Conservation (phyloP, 176 grass and related monocot species). For the Cenchrus fungigraminus region DNA sequence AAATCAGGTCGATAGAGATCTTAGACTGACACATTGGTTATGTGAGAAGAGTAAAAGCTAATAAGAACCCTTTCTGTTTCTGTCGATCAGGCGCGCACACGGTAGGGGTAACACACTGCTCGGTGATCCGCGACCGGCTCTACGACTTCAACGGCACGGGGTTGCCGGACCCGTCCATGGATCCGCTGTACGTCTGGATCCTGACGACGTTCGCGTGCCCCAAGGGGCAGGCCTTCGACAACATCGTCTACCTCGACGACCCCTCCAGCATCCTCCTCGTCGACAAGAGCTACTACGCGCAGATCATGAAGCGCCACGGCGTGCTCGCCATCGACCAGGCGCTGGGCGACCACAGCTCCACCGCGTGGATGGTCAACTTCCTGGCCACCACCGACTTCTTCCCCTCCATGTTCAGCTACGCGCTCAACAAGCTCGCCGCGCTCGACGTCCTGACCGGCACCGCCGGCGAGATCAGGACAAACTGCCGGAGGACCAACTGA, state of each 20-base stretch:
- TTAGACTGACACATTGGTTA: neutral
- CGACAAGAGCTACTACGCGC: conserved; percentile 73
- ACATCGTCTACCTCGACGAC: conserved; percentile 71
- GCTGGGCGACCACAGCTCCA: conserved; percentile 43
- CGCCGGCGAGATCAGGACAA: conserved; percentile 64
- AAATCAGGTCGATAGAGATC: conserved; percentile 33
- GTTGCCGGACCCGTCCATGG: conserved; percentile 64
- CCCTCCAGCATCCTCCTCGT: conserved; percentile 50
- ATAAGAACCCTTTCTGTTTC: neutral
- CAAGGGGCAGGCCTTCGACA: conserved; percentile 30
- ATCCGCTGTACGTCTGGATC: conserved; percentile 40
- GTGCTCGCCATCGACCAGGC: conserved; percentile 72
- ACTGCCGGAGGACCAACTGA: conserved; percentile 64
- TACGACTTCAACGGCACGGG: conserved; percentile 67
- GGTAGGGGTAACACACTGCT: conserved; percentile 84
- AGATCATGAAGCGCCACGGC: conserved; percentile 56
- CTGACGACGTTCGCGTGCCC: conserved; percentile 58
- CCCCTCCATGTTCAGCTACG: conserved; percentile 58
- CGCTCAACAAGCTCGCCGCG: conserved; percentile 66
- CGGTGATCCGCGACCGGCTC: conserved; percentile 59
- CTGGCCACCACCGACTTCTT: conserved; percentile 51
- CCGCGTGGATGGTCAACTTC: conserved; percentile 52
- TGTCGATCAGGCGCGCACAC: conserved; percentile 69
- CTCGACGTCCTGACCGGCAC: conserved; percentile 71
- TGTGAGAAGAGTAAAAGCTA: neutral